Evolutionary conservation across 2,329 filamentous ascomycete species (phyloP), one percentile per base, ranked within the genome.

Genomic region (Penicillium sp.): DNA sequence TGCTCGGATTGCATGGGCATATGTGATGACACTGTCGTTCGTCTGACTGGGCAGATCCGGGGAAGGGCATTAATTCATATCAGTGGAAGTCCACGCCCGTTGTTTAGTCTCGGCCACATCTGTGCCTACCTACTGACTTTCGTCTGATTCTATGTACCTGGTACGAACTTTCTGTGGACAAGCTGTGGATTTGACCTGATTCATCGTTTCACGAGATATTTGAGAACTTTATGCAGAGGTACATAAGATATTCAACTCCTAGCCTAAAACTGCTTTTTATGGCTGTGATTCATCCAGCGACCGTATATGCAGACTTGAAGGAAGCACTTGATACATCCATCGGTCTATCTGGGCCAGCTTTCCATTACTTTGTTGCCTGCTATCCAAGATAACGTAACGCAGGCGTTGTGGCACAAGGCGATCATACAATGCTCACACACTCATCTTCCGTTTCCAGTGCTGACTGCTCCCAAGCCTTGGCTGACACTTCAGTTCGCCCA

Each of bases 1-100:
- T 67, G 64, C 65, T 65, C 54, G 55, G 57, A 65, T 68, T 68
- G 62, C 64, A 66, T 53, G 55, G 42, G 38, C 42, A 47, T 53
- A 61, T 68, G 64, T 69, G 66, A 69, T 65, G 60, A 60, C 43
- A 43, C 58, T 35, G 41, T 38, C 43, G 50, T 43, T 59, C 14
- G 53, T 63, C 54, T 63, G 15, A 63, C 61, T 38, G 58, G 55
- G 54, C 62, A 55, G 58, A 65, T 62, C 63, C 59, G 61, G 58
- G 60, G 63, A 28, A 20, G 42, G 42, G 45, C 39, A 35, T 35
- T 5, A n/a, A 31, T 8, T 31, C 28, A 31, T 31, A 31, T 31
- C 28, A 31, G 28, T 5, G 28, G 28, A 31, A 31, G 28, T 31
- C 28, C 28, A 31, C 7, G 28, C 4, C 28, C 5, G 25, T 28